phyloP scores from a whole-genome alignment of 1,284 basidiomycete genomes.

The Pseudozyma pruni region DNA sequence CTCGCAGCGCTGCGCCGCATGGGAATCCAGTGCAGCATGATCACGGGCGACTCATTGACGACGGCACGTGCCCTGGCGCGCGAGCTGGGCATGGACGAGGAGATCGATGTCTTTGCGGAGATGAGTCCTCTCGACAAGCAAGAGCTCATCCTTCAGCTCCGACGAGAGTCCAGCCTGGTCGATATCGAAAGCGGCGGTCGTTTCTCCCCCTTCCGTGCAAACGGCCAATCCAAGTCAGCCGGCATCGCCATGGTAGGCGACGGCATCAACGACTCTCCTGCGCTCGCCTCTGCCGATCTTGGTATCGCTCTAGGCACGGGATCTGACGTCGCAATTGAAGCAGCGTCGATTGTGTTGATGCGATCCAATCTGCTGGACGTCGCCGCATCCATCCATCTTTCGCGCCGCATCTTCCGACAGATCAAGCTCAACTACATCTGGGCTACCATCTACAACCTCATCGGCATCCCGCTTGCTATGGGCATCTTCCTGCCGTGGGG shows the following conservation, averaged over 20 bases:
- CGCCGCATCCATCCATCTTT: slow-evolving; percentile 91
- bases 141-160: slow-evolving; percentile 68
- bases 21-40: slow-evolving; percentile 62
- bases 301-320: slow-evolving; percentile 96
- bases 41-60: slow-evolving; percentile 62
- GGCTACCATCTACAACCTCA: slow-evolving; percentile 78
- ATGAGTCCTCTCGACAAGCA: slow-evolving; percentile 65
- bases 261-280: slow-evolving; percentile 98
- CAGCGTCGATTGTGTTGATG: slow-evolving; percentile 97
- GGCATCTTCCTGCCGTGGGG: slow-evolving; percentile 92
- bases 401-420: slow-evolving; percentile 85
- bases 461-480: slow-evolving; percentile 99
- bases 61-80: slow-evolving; percentile 61
- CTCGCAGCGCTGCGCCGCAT: slow-evolving; percentile 53
- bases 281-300: slow-evolving; percentile 90
- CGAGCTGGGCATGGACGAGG: slow-evolving; percentile 51
- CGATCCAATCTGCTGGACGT: slow-evolving; percentile 94
- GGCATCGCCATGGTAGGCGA: slow-evolving; percentile 82
- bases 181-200: slow-evolving; percentile 31
- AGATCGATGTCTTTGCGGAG: slow-evolving; percentile 58
- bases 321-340: slow-evolving; percentile 95
- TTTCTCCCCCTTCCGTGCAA: slow-evolving; percentile 23
- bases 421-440: slow-evolving; percentile 75
- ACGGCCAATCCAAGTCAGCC: slow-evolving; percentile 27
- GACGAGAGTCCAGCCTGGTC: slow-evolving; percentile 51